A percentile compares a stretch with the other conserved stretches of the same genome.
Conservation (phyloP, 2,329 filamentous ascomycete species). For the Monosporascus sp. region DNA sequence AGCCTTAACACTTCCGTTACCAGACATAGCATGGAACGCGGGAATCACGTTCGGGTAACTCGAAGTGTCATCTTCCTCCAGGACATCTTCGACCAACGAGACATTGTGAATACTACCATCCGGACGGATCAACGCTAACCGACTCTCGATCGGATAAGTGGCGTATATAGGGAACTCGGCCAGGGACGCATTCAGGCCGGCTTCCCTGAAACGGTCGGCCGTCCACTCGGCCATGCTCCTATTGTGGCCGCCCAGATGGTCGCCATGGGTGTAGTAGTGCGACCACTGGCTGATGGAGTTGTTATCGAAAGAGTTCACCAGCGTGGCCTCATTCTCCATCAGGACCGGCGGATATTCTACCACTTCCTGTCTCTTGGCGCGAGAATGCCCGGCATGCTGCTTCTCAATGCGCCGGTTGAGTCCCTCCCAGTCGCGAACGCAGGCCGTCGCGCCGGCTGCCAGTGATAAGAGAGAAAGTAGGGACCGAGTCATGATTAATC, state of each 20-base stretch:
- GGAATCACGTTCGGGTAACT: slow-evolving; percentile 6
- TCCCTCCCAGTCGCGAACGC: slow-evolving; percentile 3
- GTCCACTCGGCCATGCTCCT: slow-evolving; percentile 6
- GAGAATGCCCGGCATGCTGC: slow-evolving; percentile 1
- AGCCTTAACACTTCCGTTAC: slow-evolving; percentile 1
- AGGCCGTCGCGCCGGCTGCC: background rate
- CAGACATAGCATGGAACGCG: slow-evolving; percentile 5
- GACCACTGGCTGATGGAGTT: slow-evolving; percentile 5
- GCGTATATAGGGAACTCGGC: slow-evolving; percentile 5
- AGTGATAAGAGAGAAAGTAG: background rate
- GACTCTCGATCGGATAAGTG: slow-evolving; percentile 4
- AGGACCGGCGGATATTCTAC: slow-evolving; percentile 3
- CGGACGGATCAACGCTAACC: slow-evolving; percentile 1
- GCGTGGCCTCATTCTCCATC: slow-evolving; percentile 3
- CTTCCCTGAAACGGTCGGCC: slow-evolving; percentile 1
- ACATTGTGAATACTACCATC: slow-evolving; percentile 5
- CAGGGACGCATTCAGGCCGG: slow-evolving; percentile 2
- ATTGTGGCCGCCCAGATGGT: slow-evolving; percentile 5
- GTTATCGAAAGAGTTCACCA: slow-evolving; percentile 7
- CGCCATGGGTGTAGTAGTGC: slow-evolving; percentile 6
- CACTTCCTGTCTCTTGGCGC: slow-evolving; percentile 1
- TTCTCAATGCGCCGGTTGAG: slow-evolving; percentile 1
- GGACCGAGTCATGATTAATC: background rate
- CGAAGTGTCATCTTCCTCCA: slow-evolving; percentile 3
- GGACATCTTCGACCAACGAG: slow-evolving; percentile 2